Conservation (phyloP, 768 basidiomycete genomes). For the Sutorius australiensis region DNA sequence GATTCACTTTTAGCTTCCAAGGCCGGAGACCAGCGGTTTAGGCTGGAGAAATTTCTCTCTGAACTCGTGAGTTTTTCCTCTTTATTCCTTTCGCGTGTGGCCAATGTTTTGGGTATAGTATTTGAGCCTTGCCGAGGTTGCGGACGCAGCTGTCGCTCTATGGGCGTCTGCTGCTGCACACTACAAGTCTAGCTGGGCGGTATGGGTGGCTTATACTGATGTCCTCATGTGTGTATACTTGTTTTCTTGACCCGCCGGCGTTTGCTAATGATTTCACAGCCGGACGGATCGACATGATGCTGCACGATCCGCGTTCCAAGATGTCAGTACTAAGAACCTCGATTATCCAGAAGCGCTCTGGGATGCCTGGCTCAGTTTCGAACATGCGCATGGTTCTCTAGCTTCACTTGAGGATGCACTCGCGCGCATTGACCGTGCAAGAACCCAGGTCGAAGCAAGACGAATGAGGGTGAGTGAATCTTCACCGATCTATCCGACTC, state of each 20-base stretch:
- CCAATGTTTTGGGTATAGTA: slow-evolving; percentile 38
- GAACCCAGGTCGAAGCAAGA: slow-evolving; percentile 54
- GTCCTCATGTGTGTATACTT: slow-evolving; percentile 56
- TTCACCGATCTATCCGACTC: not conserved
- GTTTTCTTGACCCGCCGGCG: not conserved
- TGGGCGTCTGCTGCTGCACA: slow-evolving; percentile 67
- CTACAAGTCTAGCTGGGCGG: slow-evolving; percentile 67
- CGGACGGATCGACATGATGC: slow-evolving; percentile 51
- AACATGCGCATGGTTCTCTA: slow-evolving; percentile 75
- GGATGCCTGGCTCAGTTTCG: slow-evolving; percentile 88
- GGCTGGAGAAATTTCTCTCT: slow-evolving; percentile 81
- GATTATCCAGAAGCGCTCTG: slow-evolving; percentile 97
- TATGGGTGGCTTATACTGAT: slow-evolving; percentile 75
- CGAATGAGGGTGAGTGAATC: slow-evolving; percentile 54
- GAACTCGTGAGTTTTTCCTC: slow-evolving; percentile 55
- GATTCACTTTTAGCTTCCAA: slow-evolving; percentile 44
- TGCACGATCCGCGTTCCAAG: slow-evolving; percentile 64
- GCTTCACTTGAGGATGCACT: slow-evolving; percentile 59
- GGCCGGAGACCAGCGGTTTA: slow-evolving; percentile 69
- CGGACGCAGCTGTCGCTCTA: slow-evolving; percentile 53
- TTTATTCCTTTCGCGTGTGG: not conserved
- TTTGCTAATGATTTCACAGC: slow-evolving; percentile 28
- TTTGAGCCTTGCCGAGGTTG: slow-evolving; percentile 37
- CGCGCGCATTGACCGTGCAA: slow-evolving; percentile 63
- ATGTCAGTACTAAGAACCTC: slow-evolving; percentile 64